Evolutionary conservation across 805 yeast genomes (phyloP), one percentile per base, ranked within the genome.

Genomic region (Kluyveromyces dobzhanskii): DNA sequence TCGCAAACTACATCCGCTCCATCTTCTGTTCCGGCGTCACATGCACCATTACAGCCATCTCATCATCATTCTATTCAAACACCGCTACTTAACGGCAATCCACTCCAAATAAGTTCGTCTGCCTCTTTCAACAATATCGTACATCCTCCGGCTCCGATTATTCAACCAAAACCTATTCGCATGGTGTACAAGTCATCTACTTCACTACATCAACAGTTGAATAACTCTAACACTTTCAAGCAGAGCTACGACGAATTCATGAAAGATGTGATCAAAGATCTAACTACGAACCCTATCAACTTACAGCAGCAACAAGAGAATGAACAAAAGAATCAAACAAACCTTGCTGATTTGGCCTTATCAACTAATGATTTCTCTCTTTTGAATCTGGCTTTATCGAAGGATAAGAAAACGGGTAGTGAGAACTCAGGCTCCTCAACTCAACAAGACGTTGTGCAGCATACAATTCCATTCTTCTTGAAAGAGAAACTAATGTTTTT

Each of bases 401-500:
- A 19, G 11, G 17, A 26, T 24, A 38, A 30, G 25, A 26, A 10
- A 18, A n/a, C 13, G 23, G 17, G 3, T 12, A 9, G 41, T 10
- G 35, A 35, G 29, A n/a, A 25, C n/a, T 8, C 35, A 19, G 27
- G n/a, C n/a, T n/a, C n/a, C n/a, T n/a, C n/a, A n/a, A n/a, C n/a
- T n/a, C n/a, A n/a, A n/a, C n/a, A n/a, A n/a, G n/a, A n/a, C n/a
- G n/a, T n/a, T n/a, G n/a, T 24, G 14, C 34, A 35, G 14, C 33
- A 30, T 17, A 42, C 38, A 14, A 41, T 40, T 40, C 60, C 38
- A 33, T 44, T 34, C 41, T 48, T 40, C 42, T 45, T 49, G 47
- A 56, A 51, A 35, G 65, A 66, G 41, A 68, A 66, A 41, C 46
- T 74, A 5, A 52, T 74, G 19, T 56, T 62, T 19, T 67, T 65